Conservation (phyloP, 1,284 basidiomycete genomes). For the Tylopilus orsonianus region DNA sequence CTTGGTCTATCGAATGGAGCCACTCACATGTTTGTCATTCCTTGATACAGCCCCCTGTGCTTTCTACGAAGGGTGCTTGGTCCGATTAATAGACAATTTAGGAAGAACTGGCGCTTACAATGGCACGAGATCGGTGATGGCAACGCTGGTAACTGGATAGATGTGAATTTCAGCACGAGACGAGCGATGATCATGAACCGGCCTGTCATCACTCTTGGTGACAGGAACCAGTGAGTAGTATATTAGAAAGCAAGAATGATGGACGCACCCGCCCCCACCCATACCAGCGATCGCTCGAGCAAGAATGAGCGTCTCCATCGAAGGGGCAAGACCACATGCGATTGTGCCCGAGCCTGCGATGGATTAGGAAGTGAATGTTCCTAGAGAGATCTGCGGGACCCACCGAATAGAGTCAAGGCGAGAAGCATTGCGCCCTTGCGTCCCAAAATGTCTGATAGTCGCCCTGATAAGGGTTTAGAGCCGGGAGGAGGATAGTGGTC, state of each 20-base stretch:
- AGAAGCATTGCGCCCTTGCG: constrained; percentile 83
- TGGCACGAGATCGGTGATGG: constrained; percentile 79
- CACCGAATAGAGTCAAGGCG: constrained; percentile 79
- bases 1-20: constrained; percentile 4
- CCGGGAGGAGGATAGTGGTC: constrained; percentile 9
- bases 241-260: neutral
- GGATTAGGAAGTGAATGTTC: constrained; percentile 19
- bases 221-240: constrained; percentile 2
- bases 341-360: constrained; percentile 73
- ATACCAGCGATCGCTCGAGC: constrained; percentile 85
- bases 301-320: constrained; percentile 80
- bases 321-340: constrained; percentile 78
- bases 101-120: constrained; percentile 50
- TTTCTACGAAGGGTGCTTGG: constrained; percentile 47
- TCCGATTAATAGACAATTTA: neutral
- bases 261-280: constrained; percentile 80
- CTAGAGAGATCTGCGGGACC: constrained; percentile 20
- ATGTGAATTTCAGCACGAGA: constrained; percentile 17
- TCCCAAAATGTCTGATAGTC: constrained; percentile 85
- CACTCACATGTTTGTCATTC: constrained; percentile 80
- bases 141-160: constrained; percentile 67
- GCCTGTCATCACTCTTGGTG: constrained; percentile 78
- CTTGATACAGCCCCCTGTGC: constrained; percentile 86
- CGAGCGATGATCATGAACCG: constrained; percentile 19
- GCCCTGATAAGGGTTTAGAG: constrained; percentile 50